Base-by-base conservation (phyloP, 2,329 filamentous ascomycete genomes). In the Byssothecium circinans region DNA sequence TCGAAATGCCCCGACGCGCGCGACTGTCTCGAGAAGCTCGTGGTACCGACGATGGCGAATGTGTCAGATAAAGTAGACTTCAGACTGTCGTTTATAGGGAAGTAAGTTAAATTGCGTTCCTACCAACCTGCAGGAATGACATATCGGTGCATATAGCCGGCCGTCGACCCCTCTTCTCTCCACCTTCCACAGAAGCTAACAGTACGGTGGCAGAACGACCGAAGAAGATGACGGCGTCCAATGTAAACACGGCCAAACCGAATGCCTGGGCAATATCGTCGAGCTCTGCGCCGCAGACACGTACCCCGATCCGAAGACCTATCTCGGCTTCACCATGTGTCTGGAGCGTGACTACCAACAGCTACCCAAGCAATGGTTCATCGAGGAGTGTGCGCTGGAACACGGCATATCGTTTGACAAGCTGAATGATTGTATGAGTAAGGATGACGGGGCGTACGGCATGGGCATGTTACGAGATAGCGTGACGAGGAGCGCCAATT, bases 211-310 rank as follows among this genome's bases (percentile, higher is more conserved):
- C 15, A 80, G 87, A 72, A 61, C 85, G 74, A 74, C 77, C 37
- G 85, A 88, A 41, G 78, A 85, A 53, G 87, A 94, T 61, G 89
- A 91, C 60, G 91, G 90, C 45, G 86, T 97, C 50, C 78, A 83
- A 27, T 99, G 94, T 77, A 92, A 80, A 74, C 94, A 99, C 69
- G 94, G 94, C 7, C 88, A 91, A 4, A 80, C 80, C 34, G 94
- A 99, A 74, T 99, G 89, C 70, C 83, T 97, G 62, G 94, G 94
- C 52, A 91, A 99, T 74, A 95, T 96, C 68, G 79, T 99, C 71
- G 87, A 96, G 69, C 86, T 99, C 41, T 99, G 94, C 74, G 91
- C 91, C 27, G 85, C 86, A 49, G 79, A 87, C 54, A 80, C 94
- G 25, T 94, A 94, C 65, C 88, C 89, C 23, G 85, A 91, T 56